Percentiles rank a stretch among this genome's conserved stretches.
Conservation (phyloP, 345 rosid species). For the Salix brachista region DNA sequence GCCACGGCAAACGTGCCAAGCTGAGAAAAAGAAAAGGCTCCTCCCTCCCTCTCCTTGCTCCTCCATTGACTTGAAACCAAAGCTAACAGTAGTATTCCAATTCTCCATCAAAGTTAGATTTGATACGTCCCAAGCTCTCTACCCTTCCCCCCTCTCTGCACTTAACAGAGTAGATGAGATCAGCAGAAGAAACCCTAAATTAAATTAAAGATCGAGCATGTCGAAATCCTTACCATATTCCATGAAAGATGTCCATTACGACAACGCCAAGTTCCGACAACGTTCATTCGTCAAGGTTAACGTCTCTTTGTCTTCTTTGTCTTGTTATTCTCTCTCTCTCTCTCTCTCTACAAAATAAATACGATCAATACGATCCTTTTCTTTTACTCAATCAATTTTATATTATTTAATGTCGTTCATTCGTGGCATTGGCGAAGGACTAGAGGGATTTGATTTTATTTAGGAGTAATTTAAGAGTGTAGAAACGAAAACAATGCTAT, state of each 20-base stretch:
- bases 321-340: conserved; percentile 6
- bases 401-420: background rate
- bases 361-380: background rate
- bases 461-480: too few relatives aligned
- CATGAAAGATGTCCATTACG: conserved; percentile 77
- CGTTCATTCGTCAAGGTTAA: conserved; percentile 67
- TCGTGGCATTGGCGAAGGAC: background rate
- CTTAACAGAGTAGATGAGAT: background rate
- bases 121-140: background rate
- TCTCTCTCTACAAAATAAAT: background rate
- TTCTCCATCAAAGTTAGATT: background rate
- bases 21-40: too few relatives aligned
- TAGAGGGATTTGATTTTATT: background rate
- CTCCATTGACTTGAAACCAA: background rate
- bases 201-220: conserved; percentile 36
- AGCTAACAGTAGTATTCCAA: background rate
- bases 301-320: too few relatives aligned
- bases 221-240: conserved; percentile 75
- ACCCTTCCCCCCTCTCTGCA: background rate
- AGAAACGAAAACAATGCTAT: too few relatives aligned
- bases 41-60: background rate
- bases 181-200: background rate
- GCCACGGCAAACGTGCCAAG: too few relatives aligned
- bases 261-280: conserved; percentile 90
- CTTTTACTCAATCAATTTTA: background rate